These are phyloP conservation scores for Pneumocystis murina DNA, from an alignment of 1,139 yeast species.

Conservation along the genomic window DNA sequence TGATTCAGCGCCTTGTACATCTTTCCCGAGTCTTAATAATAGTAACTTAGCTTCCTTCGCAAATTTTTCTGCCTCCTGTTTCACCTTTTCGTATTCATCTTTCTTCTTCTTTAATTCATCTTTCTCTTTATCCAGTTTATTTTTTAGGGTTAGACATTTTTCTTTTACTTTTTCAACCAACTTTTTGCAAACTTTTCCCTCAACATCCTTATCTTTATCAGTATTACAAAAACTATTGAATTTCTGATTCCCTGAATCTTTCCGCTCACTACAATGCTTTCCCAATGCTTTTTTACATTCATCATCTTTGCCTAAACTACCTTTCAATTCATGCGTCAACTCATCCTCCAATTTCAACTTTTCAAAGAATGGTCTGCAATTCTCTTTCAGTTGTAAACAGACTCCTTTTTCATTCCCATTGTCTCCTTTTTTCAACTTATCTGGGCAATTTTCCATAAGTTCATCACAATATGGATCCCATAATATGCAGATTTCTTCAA, in stretches of 20 bases:
- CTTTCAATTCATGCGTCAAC: background rate
- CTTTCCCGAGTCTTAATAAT: background rate
- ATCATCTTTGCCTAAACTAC: background rate
- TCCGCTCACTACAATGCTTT: background rate
- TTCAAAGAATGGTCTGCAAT: background rate
- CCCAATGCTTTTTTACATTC: background rate
- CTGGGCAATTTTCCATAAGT: background rate
- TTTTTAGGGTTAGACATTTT: background rate
- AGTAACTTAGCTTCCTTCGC: background rate
- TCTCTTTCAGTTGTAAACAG: background rate
- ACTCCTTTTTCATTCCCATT: background rate
- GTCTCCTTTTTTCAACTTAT: background rate
- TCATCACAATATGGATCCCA: background rate
- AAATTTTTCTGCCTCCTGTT: background rate
- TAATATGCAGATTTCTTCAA: background rate
- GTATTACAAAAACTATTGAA: background rate
- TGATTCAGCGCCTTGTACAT: no score
- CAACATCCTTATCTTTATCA: background rate
- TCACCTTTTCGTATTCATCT: background rate
- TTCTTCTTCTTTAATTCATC: background rate
- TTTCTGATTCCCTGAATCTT: background rate
- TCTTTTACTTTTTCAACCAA: background rate
- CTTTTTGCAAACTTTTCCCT: background rate
- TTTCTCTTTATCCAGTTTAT: background rate
- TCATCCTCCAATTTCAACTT: background rate